These are phyloP conservation scores for Monosporascus sp. DNA, from an alignment of 2,329 filamentous ascomycete species.

Conservation along the genomic window DNA sequence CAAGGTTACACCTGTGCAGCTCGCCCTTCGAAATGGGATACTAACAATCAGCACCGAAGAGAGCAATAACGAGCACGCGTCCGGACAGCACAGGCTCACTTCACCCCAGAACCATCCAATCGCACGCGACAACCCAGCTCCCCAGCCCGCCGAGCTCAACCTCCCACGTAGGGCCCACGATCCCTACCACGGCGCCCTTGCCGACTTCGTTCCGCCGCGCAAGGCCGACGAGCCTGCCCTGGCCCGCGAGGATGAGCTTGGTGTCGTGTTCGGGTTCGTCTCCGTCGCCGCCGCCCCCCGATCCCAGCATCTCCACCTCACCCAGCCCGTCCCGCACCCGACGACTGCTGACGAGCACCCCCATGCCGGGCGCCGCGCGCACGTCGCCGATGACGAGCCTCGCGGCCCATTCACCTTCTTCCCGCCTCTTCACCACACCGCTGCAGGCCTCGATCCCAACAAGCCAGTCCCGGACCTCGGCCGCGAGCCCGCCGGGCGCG, in stretches of 20 bases:
- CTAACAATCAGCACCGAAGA: background rate
- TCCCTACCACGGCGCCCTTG: constrained; percentile 23
- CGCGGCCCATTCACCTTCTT: constrained; percentile 15
- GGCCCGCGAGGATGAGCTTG: constrained; percentile 22
- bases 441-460: constrained; percentile 34
- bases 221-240: constrained; percentile 22
- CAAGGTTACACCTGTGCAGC: too few species aligned
- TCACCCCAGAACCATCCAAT: constrained; percentile 27
- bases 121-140: constrained; percentile 31
- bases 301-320: background rate
- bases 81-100: background rate
- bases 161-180: constrained; percentile 34
- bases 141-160: constrained; percentile 25
- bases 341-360: constrained; percentile 20
- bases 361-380: constrained; percentile 18
- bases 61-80: background rate
- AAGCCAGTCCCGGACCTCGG: constrained; percentile 39
- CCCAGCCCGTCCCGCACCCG: background rate
- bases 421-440: constrained; percentile 6
- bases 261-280: background rate
- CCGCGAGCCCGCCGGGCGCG: constrained; percentile 35
- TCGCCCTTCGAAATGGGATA: too few species aligned
- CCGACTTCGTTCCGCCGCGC: constrained; percentile 20
- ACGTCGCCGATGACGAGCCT: constrained; percentile 21
- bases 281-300: background rate